Base-by-base conservation (phyloP, 176 grass and related monocot species). In the Phragmites australis region DNA sequence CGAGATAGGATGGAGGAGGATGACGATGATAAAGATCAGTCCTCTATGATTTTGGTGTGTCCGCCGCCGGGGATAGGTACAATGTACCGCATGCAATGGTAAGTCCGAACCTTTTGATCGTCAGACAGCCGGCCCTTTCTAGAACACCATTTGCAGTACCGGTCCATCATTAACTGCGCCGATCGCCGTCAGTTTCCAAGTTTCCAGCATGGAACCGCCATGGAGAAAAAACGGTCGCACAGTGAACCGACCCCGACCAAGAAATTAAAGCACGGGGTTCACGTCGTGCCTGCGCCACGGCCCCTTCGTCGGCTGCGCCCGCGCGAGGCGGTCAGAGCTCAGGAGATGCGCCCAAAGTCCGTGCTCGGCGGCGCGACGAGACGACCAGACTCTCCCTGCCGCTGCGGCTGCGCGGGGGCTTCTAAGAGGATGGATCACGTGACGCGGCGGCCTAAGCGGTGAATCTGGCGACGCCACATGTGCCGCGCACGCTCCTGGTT, bases 301-400 rank as follows among this genome's bases (percentile, higher is more conserved):
- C 31, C 45, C 53, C 21, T 18, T 44, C 80, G 22, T 17, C 14
- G 21, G 29, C 29, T 42, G 50, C 6, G 21, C 26, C 7, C 29
- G 52, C 37, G 52, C 58, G 8, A 7, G 21, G n/a, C 34, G 34
- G 34, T 37, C 34, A 37, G 34, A 5, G 34, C 3, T 37, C 34
- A 37, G 34, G 2, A 37, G 34, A 5, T 37, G 34, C 34, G 34
- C 30, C 9, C 31, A 8, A 66, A 83, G 30, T 41, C 66, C 55
- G 66, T 1, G 46, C 13, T 25, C 75, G 67, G 75, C 83, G 67
- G 74, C 74, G 74, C 16, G 53, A 30, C 54, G 53, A 3, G 1
- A 61, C 75, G 54, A 13, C 45, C 44, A 13, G 8, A 17, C 6
- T 50, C 50, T 42, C n/a, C n/a, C 39, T 31, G 17, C 31, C 6